phyloP scores from a whole-genome alignment of 164 flowering plant species.

The Akebia trifoliata region DNA sequence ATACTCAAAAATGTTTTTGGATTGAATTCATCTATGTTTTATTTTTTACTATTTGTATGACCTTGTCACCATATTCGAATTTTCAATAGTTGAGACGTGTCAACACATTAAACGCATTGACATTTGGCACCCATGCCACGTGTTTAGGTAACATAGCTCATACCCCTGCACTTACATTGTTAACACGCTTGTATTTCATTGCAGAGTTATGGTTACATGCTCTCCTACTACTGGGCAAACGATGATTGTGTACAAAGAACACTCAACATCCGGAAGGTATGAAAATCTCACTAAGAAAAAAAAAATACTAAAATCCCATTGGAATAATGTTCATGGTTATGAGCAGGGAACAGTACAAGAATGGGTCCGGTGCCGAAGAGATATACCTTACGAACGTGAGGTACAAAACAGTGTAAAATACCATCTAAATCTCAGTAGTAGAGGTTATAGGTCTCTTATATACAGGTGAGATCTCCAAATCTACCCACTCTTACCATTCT shows the following conservation, averaged over 20 bases:
- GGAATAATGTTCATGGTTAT: background rate
- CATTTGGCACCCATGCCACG: too few relatives aligned
- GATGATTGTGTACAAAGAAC: constrained; percentile 19
- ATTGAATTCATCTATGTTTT: too few relatives aligned
- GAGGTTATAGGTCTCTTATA: constrained; percentile 20
- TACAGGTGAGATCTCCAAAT: constrained; percentile 7
- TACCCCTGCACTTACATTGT: too few relatives aligned
- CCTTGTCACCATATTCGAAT: too few relatives aligned
- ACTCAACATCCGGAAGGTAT: constrained; percentile 22
- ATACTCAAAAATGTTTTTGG: too few relatives aligned
- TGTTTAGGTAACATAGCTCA: too few relatives aligned
- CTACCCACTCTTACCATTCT: background rate
- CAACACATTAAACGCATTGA: too few relatives aligned
- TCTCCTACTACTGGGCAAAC: constrained; percentile 20
- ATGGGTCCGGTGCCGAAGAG: background rate
- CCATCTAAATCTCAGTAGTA: constrained; percentile 21
- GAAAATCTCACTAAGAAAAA: background rate
- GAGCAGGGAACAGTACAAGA: constrained; percentile 1
- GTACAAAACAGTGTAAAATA: constrained; percentile 12
- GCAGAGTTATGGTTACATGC: constrained; percentile 16
- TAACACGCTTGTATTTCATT: too few relatives aligned
- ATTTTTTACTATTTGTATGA: too few relatives aligned
- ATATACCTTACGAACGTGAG: constrained; percentile 16
- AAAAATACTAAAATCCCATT: background rate
- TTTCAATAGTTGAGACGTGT: too few relatives aligned